phyloP scores from a whole-genome alignment of 2,329 filamentous ascomycete species.

The Fusarium globosum region DNA sequence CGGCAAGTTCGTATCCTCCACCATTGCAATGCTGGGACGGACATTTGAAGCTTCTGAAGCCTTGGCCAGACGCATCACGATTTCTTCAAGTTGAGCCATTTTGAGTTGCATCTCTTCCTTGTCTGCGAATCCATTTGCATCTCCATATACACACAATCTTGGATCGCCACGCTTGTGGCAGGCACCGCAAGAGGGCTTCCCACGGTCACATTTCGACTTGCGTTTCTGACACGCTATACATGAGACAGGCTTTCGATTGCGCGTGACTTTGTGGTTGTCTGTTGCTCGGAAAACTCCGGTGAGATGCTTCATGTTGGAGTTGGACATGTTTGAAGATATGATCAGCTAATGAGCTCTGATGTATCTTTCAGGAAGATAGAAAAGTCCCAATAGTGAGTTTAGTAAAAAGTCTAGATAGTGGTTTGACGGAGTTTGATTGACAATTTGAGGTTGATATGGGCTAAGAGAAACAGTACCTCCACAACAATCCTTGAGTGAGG shows the following conservation, averaged over 20 bases:
- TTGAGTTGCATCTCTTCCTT: conserved; percentile 54
- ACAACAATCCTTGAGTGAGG: not conserved
- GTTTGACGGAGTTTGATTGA: not conserved
- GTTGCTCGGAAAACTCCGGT: conserved; percentile 53
- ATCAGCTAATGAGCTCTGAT: not conserved
- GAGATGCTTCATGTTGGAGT: conserved; percentile 36
- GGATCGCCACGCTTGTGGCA: conserved; percentile 54
- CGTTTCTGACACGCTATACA: conserved; percentile 56
- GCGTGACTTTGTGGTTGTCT: conserved; percentile 50
- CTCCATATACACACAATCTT: conserved; percentile 49
- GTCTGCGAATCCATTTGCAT: conserved; percentile 17
- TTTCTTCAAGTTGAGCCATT: conserved; percentile 55
- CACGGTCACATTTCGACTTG: conserved; percentile 57
- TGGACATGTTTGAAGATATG: conserved; percentile 35
- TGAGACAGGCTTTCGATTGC: conserved; percentile 56
- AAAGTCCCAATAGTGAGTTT: not conserved
- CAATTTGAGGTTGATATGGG: not conserved
- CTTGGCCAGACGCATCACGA: conserved; percentile 53
- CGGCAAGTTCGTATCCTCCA: not conserved
- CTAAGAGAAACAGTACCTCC: not conserved
- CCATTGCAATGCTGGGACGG: not conserved
- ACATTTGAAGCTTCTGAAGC: conserved; percentile 5
- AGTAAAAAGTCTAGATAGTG: not conserved
- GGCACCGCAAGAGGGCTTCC: conserved; percentile 52
- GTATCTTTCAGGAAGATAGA: not conserved